Evolutionary conservation across 2,329 filamentous ascomycete species (phyloP), one percentile per base, ranked within the genome.

Genomic region (Colletotrichum tropicale): DNA sequence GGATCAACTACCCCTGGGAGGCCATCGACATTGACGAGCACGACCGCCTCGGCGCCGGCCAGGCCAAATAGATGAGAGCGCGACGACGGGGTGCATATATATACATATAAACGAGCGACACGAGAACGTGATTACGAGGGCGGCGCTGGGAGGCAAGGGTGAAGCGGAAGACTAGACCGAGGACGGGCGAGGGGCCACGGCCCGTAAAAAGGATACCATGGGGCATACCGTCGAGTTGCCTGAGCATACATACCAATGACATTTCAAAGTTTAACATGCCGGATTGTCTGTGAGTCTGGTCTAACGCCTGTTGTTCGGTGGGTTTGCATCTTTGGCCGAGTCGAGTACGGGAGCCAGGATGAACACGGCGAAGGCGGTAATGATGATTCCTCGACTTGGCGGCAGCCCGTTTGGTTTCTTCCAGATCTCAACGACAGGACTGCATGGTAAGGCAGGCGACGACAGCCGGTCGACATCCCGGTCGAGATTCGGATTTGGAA

Each of bases 1-100:
- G 97, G 97, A 98, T 98, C 84, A 98, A 95, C 90, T 99, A 99
- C 87, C 97, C 97, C 18, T 99, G 97, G 97, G 97, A 98, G 88
- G 97, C 97, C 58, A 94, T 87, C 38, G 95, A 98, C 83, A 98
- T 98, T 82, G 95, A 98, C 32, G 95, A 96, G 89, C 96, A 98
- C 84, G 96, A 98, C 86, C 86, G 87, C 76, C 84, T 93, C 74
- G 94, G 95, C 21, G 87, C 87, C 77, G 85, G 88, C 80, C 85
- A 88, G 79, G 79, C 78, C 30, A 83, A 83, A 36, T 74, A 77
- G 68, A 64, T 58, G 78, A 80, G 43, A 2, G 15, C 34, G 34
- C 34, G 34, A 80, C 80, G 52, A 78, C 78, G 21, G 76, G 72
- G 36, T 67, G 21, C 8, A 38, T 32, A 48, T 26, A 43, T 34